Conservation (phyloP, 2,329 filamentous ascomycete species). For the Clarireedia paspali region DNA sequence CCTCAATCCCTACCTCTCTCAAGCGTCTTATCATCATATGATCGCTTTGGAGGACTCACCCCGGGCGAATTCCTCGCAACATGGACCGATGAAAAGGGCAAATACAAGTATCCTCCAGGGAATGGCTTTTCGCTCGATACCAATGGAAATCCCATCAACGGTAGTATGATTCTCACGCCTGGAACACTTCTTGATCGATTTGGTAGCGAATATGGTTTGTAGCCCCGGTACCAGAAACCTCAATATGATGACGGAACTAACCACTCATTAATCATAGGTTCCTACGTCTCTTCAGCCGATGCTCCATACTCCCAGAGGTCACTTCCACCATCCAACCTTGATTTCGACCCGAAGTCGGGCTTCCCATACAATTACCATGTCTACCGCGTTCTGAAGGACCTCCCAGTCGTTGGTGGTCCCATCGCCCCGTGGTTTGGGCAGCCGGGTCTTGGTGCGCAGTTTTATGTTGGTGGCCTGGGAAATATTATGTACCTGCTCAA, state of each 20-base stretch:
- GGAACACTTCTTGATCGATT: constrained; percentile 3
- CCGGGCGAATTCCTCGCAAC: not conserved
- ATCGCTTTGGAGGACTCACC: constrained; percentile 2
- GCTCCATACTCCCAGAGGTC: constrained; percentile 1
- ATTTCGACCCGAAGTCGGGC: not conserved
- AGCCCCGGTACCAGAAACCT: not conserved
- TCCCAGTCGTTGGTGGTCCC: not conserved
- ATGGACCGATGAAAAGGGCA: not conserved
- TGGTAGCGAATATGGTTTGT: constrained; percentile 7
- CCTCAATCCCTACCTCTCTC: constrained; percentile 1
- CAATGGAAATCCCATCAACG: not conserved
- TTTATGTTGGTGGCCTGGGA: not conserved
- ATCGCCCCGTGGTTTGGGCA: constrained; percentile 8
- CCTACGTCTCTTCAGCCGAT: not conserved
- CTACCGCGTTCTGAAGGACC: not conserved
- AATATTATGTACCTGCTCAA: not conserved
- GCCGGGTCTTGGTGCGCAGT: constrained; percentile 3
- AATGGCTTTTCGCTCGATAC: constrained; percentile 1
- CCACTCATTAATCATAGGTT: not conserved
- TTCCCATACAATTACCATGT: constrained; percentile 6
- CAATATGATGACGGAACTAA: not conserved
- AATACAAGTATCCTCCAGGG: not conserved
- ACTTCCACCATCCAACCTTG: not conserved
- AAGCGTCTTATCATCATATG: constrained; percentile 3
- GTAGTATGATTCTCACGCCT: not conserved